These are phyloP conservation scores for Starmerella cellae DNA, from an alignment of 805 yeast species.

Conservation along the genomic window DNA sequence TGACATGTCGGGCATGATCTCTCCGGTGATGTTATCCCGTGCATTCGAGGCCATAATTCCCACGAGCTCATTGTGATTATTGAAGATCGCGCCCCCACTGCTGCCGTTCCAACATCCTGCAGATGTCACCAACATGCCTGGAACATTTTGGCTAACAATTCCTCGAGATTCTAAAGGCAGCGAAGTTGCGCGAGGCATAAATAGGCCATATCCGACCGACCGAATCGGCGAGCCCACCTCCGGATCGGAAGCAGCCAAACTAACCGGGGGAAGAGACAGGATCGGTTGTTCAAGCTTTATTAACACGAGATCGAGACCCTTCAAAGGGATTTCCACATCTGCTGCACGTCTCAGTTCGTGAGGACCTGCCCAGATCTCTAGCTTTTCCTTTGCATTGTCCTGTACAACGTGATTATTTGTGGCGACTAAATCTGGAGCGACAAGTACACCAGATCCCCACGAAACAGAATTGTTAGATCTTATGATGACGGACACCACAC, in stretches of 20 bases:
- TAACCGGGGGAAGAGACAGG: conserved; percentile 12
- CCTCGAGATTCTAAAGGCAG: conserved; percentile 26
- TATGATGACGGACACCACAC: conserved; percentile 17
- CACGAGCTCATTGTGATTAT: conserved; percentile 20
- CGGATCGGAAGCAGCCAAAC: conserved; percentile 15
- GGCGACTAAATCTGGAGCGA: conserved; percentile 22
- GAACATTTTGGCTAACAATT: conserved; percentile 8
- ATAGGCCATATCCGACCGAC: conserved; percentile 28
- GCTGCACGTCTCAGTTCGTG: not conserved
- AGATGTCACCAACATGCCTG: conserved; percentile 24
- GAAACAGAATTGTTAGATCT: conserved; percentile 14
- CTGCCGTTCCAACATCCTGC: conserved; percentile 32
- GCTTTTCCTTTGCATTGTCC: conserved; percentile 8
- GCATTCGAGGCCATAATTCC: conserved; percentile 31
- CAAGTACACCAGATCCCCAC: conserved; percentile 30
- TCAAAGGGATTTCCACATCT: conserved; percentile 21
- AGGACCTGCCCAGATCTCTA: not conserved
- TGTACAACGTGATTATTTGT: conserved; percentile 27
- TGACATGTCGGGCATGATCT: conserved; percentile 28
- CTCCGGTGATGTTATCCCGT: conserved; percentile 23
- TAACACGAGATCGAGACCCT: conserved; percentile 25
- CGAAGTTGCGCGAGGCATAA: conserved; percentile 22
- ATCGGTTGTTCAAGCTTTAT: conserved; percentile 16
- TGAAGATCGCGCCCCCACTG: conserved; percentile 28
- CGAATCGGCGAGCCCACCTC: conserved; percentile 18